These are phyloP conservation scores for Nemania sp. DNA, from an alignment of 2,329 filamentous ascomycete genomes.

Conservation along the genomic window DNA sequence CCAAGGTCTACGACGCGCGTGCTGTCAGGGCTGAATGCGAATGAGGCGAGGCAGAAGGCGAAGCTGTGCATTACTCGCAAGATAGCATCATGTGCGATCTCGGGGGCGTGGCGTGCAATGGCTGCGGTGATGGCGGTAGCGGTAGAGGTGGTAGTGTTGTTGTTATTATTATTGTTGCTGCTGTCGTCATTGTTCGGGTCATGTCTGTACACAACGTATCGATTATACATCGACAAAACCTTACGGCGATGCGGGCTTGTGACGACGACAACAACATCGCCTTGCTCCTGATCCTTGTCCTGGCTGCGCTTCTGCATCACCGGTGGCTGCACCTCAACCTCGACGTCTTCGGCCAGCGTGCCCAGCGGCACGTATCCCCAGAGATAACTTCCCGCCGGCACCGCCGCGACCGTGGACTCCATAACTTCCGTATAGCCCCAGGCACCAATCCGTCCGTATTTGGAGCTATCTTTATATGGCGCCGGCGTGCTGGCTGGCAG, in stretches of 20 bases:
- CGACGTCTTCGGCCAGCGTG: slow-evolving; percentile 43
- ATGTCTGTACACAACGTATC: slow-evolving; percentile 44
- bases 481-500: slow-evolving; percentile 41
- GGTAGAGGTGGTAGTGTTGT: slow-evolving; percentile 6
- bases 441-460: slow-evolving; percentile 52
- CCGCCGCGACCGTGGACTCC: slow-evolving; percentile 43
- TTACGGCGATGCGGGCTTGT: slow-evolving; percentile 41
- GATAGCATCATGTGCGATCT: slow-evolving; percentile 32
- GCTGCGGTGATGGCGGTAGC: slow-evolving; percentile 22
- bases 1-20: slow-evolving; percentile 25
- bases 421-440: slow-evolving; percentile 52
- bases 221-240: slow-evolving; percentile 51
- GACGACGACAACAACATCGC: too few relatives aligned
- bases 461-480: slow-evolving; percentile 40
- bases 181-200: too few relatives aligned
- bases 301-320: slow-evolving; percentile 37
- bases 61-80: slow-evolving; percentile 36
- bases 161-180: too few relatives aligned
- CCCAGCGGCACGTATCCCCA: slow-evolving; percentile 51
- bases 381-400: slow-evolving; percentile 42
- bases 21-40: slow-evolving; percentile 39
- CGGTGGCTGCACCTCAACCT: slow-evolving; percentile 35
- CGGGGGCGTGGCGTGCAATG: slow-evolving; percentile 25
- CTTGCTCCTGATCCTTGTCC: too few relatives aligned
- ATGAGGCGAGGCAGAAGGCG: slow-evolving; percentile 39